Base-by-base conservation (phyloP, 768 basidiomycete species). In the Phaffia tasmanica region DNA sequence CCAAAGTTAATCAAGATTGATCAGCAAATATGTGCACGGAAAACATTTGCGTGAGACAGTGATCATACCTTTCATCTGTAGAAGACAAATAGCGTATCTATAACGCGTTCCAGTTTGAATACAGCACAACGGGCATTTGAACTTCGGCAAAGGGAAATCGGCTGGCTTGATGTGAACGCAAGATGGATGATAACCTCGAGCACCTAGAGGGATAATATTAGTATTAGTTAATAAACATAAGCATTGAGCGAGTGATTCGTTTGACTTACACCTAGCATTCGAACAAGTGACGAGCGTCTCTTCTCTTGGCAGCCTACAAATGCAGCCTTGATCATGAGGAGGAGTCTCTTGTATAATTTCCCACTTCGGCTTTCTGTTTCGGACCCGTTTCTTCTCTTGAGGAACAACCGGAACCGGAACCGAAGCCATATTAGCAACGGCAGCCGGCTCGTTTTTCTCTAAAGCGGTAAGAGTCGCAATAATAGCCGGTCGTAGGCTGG, bases 91-190 rank as follows among this genome's bases (percentile, higher is more conserved):
- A 0, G 87, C 86, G 72, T 84, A 85, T 30, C 81, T 81, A 72
- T 89, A 91, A 7, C 78, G 75, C 67, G 81, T 81, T 67, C 84
- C 86, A 78, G 86, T 88, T 60, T 86, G 82, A 71, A 89, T 75
- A 74, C 84, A 85, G 73, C 89, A 90, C 23, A 90, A 74, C 0
- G 88, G 88, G 72, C 89, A 90, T 62, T 70, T 51, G 64, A 65
- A 54, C 66, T 63, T 57, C 50, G 68, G 64, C 85, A 83, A 46
- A 82, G 83, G 21, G 8, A 18, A 21, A 1, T 30, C 6, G 3
- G 25, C 47, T 21, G 56, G n/a, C 11, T 14, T 72, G 0, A 72
- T 72, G 57, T 54, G 62, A 0, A 75, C 70, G 63, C 76, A 77
- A 21, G 57, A 60, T 25, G 70, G 51, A 55, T 77, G 76, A 63